Percentiles rank a stretch among this genome's conserved stretches.
Evolutionary conservation across 345 rosid species (phyloP).

Genomic region (Draba incana): DNA sequence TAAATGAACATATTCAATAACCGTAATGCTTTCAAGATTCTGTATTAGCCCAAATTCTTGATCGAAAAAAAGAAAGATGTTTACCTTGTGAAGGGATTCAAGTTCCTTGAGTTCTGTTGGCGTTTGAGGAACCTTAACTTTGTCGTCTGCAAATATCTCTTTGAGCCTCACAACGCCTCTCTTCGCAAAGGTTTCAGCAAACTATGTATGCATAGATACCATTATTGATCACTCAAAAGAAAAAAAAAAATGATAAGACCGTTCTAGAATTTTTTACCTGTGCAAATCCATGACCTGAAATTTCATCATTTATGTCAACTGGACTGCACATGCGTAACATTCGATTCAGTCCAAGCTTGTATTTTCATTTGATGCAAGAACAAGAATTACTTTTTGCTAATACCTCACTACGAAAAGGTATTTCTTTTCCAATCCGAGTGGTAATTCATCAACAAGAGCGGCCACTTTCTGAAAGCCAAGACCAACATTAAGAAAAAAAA

Average conservation of each 20-base stretch:
- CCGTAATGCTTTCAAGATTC: not conserved
- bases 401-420: slow-evolving; percentile 90
- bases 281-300: slow-evolving; percentile 75
- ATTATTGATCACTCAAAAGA: not conserved
- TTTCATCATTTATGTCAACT: slow-evolving; percentile 69
- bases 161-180: slow-evolving; percentile 69
- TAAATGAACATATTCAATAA: slow-evolving; percentile 5
- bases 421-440: slow-evolving; percentile 73
- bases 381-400: slow-evolving; percentile 14
- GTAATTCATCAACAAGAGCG: slow-evolving; percentile 68
- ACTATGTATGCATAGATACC: slow-evolving; percentile 50
- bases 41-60: not conserved
- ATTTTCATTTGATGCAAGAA: not conserved
- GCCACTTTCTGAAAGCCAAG: slow-evolving; percentile 69
- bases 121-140: slow-evolving; percentile 73
- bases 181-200: slow-evolving; percentile 70
- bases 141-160: slow-evolving; percentile 80
- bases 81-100: slow-evolving; percentile 94
- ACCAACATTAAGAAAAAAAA: not conserved
- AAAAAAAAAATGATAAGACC: slow-evolving; percentile 1
- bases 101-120: slow-evolving; percentile 69
- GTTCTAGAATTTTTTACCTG: slow-evolving; percentile 54
- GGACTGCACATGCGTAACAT: slow-evolving; percentile 63
- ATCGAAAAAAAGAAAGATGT: slow-evolving; percentile 12
- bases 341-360: slow-evolving; percentile 23